Evolutionary conservation across 2,329 filamentous ascomycete genomes (phyloP).

Genomic region (Pseudocercospora crystallina): DNA sequence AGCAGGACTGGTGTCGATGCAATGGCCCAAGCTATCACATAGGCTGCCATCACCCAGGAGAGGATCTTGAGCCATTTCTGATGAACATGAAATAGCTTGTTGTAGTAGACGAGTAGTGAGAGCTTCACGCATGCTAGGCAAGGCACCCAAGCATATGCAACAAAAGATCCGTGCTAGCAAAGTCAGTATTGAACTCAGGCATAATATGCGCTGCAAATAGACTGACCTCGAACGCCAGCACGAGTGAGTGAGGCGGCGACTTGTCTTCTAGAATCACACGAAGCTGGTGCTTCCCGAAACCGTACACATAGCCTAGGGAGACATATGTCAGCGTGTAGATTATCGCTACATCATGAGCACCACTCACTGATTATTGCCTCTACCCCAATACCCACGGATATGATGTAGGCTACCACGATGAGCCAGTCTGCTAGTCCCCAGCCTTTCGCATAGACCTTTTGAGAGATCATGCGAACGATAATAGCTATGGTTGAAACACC

Average conservation of each 20-base stretch:
- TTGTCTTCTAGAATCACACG: background rate
- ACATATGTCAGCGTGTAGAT: background rate
- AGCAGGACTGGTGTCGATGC: background rate
- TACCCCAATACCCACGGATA: background rate
- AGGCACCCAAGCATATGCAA: background rate
- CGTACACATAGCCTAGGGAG: background rate
- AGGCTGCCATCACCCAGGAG: background rate
- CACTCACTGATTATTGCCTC: background rate
- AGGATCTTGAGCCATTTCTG: background rate
- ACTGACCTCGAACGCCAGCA: background rate
- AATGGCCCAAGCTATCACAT: background rate
- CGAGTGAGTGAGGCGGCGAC: background rate
- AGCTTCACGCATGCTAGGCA: background rate
- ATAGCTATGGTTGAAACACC: background rate
- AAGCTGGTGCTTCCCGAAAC: background rate
- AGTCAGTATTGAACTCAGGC: background rate
- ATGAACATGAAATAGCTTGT: background rate
- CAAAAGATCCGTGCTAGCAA: background rate
- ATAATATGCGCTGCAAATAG: no score
- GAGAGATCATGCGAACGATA: background rate
- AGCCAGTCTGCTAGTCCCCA: background rate
- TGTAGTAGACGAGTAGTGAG: conserved; percentile 1
- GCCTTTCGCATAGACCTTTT: background rate
- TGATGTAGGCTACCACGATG: background rate
- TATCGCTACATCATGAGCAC: background rate